phyloP scores from a whole-genome alignment of 1,284 basidiomycete genomes.

The Rhodotorula sp. region DNA sequence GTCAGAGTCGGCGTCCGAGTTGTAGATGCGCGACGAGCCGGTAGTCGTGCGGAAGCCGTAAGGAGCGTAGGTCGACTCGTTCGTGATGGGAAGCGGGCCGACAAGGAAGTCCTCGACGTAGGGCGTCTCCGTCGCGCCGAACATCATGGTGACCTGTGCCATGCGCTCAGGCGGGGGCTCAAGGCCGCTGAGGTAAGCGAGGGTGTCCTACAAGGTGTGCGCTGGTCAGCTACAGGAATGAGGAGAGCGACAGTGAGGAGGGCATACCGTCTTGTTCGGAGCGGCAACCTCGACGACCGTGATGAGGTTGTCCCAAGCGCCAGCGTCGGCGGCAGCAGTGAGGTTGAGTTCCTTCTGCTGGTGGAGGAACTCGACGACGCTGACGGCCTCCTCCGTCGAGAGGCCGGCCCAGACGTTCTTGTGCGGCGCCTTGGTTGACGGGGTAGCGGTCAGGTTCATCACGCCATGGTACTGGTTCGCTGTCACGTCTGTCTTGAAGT shows the following conservation, averaged over 20 bases:
- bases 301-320: conserved; percentile 50
- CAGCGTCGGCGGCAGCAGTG: conserved; percentile 47
- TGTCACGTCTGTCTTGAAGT: conserved; percentile 1
- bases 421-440: conserved; percentile 41
- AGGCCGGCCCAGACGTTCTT: conserved; percentile 47
- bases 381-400: conserved; percentile 47
- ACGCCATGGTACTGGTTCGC: conserved; percentile 1
- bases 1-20: conserved; percentile 43
- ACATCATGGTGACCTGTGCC: conserved; percentile 44
- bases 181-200: conserved; percentile 11
- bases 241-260: neutral
- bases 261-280: conserved; percentile 46
- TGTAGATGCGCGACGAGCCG: conserved; percentile 40
- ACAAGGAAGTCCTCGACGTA: conserved; percentile 49
- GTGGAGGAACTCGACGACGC: conserved; percentile 46
- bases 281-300: conserved; percentile 46
- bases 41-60: conserved; percentile 31
- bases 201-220: conserved; percentile 4
- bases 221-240: too few species aligned
- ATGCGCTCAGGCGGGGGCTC: conserved; percentile 43
- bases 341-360: conserved; percentile 47
- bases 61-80: conserved; percentile 21
- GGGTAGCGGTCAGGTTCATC: conserved; percentile 1
- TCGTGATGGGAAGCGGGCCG: conserved; percentile 48
- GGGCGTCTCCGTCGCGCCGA: conserved; percentile 37